Evolutionary conservation across 176 grass and related monocot genomes (phyloP), one percentile per base, ranked within the genome.

Genomic region (Pontederia paniculata): DNA sequence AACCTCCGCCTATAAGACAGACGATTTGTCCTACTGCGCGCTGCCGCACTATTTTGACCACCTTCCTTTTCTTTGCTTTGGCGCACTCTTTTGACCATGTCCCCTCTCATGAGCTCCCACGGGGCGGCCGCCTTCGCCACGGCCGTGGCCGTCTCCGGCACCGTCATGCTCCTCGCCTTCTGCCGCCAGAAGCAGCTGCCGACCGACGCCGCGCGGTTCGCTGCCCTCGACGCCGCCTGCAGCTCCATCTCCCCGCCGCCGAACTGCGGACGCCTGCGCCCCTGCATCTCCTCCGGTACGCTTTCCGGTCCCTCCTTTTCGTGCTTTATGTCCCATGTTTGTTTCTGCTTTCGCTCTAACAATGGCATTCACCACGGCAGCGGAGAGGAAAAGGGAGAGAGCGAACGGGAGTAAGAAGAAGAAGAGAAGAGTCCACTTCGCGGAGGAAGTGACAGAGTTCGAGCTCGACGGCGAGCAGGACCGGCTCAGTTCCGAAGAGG

Each of bases 361-460:
- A 37, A 37, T 18, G 49, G 18, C 9, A 14, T n/a, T 37, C 28
- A 6, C 28, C 1, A 8, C 12, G 31, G 55, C 79, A 65, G 88
- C 86, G 76, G 82, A 80, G 76, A 70, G 73, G 61, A 86, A 56
- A 70, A 58, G 45, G 57, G 83, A 78, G 62, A 80, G 73, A 56
- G 63, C 70, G 51, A 53, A 20, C 51, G 10, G 51, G 72, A 66
- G 68, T 50, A 77, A 72, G 20, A 76, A 70, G 63, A 73, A 68
- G 65, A 61, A 71, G 72, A 94, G 83, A 79, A 77, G 70, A 48
- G 88, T 94, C 74, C 79, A 77, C 48, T 94, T 94, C 76, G 83
- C 88, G 9, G 83, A 52, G 59, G 73, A 77, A 63, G 83, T 87
- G 53, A 73, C 74, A 21, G 83, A 83, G 25, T 31, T 41, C 56